Evolutionary conservation across 2,329 filamentous ascomycete genomes (phyloP).

Genomic region (Nectriaceae sp.): DNA sequence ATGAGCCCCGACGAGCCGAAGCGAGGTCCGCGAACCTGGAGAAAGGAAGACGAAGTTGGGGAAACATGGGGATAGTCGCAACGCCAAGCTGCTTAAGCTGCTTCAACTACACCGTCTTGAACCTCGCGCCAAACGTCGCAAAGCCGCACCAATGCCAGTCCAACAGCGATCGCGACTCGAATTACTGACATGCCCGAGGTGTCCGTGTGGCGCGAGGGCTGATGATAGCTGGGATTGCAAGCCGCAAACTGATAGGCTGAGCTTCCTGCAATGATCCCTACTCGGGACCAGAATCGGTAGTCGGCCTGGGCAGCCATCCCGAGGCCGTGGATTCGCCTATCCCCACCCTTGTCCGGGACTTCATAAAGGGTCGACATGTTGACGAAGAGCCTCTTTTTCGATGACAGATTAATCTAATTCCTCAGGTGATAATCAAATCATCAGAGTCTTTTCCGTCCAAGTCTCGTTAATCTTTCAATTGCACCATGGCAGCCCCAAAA

Average conservation of each 20-base stretch:
- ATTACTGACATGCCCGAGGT: not conserved
- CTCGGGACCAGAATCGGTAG: constrained; percentile 5
- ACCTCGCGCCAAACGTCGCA: not conserved
- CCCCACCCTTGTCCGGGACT: constrained; percentile 3
- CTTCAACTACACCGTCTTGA: not conserved
- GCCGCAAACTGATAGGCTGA: constrained; percentile 8
- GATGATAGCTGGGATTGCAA: not conserved
- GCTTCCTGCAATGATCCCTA: not conserved
- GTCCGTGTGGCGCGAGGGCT: constrained; percentile 1
- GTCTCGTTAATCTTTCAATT: not conserved
- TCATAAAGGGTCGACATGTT: not conserved
- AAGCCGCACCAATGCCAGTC: constrained; percentile 12
- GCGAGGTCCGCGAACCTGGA: not conserved
- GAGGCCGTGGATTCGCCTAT: constrained; percentile 3
- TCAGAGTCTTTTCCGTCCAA: not conserved
- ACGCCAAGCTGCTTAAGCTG: not conserved
- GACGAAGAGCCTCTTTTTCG: not conserved
- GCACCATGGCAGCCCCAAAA: constrained; percentile 7
- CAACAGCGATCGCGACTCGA: not conserved
- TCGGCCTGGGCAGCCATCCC: constrained; percentile 12
- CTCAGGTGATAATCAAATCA: not conserved
- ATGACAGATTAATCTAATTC: not conserved
- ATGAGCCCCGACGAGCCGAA: constrained; percentile 6
- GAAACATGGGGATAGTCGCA: not conserved
- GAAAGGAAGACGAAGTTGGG: not conserved